phyloP scores from a whole-genome alignment of 768 basidiomycete genomes.

The Trametes sanguinea region DNA sequence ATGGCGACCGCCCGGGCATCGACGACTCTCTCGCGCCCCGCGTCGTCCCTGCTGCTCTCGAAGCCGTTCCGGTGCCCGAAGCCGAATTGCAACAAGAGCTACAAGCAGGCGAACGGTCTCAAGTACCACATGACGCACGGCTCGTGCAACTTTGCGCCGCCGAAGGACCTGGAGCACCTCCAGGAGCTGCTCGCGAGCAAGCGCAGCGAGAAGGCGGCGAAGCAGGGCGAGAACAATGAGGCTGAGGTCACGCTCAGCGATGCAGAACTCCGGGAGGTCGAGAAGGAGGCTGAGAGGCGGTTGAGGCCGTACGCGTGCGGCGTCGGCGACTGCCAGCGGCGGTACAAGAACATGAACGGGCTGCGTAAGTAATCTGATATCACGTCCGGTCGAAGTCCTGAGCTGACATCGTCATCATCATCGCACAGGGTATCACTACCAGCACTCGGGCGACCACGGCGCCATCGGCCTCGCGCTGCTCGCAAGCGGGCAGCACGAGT shows the following conservation, averaged over 20 bases:
- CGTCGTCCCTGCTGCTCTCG: slow-evolving; percentile 64
- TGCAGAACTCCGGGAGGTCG: slow-evolving; percentile 67
- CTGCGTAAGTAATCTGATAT: slow-evolving; percentile 46
- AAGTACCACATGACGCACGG: slow-evolving; percentile 96
- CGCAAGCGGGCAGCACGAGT: slow-evolving; percentile 71
- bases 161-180: slow-evolving; percentile 79
- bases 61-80: slow-evolving; percentile 95
- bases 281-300: slow-evolving; percentile 82
- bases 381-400: too few species aligned
- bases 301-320: slow-evolving; percentile 88
- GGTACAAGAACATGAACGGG: slow-evolving; percentile 99
- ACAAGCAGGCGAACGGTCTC: slow-evolving; percentile 94
- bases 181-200: slow-evolving; percentile 64
- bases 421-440: slow-evolving; percentile 77
- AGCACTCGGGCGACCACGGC: slow-evolving; percentile 95
- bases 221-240: slow-evolving; percentile 19
- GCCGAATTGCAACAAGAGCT: slow-evolving; percentile 92
- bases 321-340: slow-evolving; percentile 79
- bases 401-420: too few species aligned
- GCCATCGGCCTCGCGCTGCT: slow-evolving; percentile 83
- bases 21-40: slow-evolving; percentile 50
- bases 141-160: slow-evolving; percentile 90
- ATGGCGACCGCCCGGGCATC: slow-evolving; percentile 39
- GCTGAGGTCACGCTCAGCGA: slow-evolving; percentile 45
- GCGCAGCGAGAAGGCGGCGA: slow-evolving; percentile 39